Conservation (phyloP, 139 green algal species). For the Desmodesmus armatus region DNA sequence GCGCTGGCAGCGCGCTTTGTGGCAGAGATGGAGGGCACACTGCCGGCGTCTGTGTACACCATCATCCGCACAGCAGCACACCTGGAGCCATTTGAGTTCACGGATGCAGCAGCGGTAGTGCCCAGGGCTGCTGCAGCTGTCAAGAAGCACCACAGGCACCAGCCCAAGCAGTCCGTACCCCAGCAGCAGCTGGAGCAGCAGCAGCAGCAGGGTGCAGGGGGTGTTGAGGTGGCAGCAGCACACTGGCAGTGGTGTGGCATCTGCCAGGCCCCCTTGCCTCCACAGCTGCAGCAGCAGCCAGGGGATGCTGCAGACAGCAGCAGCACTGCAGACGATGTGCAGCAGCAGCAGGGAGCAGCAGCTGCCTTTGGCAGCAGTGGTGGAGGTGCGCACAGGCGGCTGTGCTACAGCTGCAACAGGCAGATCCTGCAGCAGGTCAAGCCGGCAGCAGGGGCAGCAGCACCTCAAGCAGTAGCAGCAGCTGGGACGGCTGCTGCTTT, state of each 20-base stretch:
- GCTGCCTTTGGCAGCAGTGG: neutral
- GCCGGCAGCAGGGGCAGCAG: neutral
- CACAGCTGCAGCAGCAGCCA: neutral
- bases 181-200: constrained; percentile 19
- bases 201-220: neutral
- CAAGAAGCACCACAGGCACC: neutral
- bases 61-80: constrained; percentile 65
- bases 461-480: neutral
- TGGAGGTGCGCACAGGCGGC: neutral
- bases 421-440: neutral
- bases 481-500: no score
- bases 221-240: neutral
- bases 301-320: no score
- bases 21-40: constrained; percentile 54
- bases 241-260: neutral
- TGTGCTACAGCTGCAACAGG: constrained; percentile 46
- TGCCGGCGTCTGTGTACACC: constrained; percentile 70
- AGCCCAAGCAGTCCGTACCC: neutral
- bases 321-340: neutral
- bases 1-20: constrained; percentile 66
- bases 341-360: neutral
- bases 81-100: constrained; percentile 68
- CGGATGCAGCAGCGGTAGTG: constrained; percentile 27
- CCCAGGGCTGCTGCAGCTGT: neutral
- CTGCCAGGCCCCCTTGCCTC: no score